Evolutionary conservation across 495 filamentous ascomycete genomes (phyloP).

Genomic region (Aspergillus steynii): DNA sequence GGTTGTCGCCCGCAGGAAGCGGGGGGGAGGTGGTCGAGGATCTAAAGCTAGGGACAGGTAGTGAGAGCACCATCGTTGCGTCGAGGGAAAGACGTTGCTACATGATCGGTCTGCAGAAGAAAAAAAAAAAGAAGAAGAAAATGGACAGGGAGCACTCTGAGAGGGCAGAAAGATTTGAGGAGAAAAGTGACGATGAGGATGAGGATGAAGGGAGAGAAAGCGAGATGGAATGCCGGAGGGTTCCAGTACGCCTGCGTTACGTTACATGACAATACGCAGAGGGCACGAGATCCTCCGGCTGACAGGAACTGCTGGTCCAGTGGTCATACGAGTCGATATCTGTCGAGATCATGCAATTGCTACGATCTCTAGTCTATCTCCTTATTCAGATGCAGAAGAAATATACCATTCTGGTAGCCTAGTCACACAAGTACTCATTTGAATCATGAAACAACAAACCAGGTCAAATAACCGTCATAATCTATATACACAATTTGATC

Average conservation of each 20-base stretch:
- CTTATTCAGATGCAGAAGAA: background rate
- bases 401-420: background rate
- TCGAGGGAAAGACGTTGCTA: constrained; percentile 27
- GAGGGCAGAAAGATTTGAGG: background rate
- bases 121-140: background rate
- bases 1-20: constrained; percentile 22
- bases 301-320: too few relatives aligned
- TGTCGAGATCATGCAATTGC: too few relatives aligned
- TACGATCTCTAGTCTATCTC: too few relatives aligned
- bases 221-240: background rate
- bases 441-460: constrained; percentile 6
- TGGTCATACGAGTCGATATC: too few relatives aligned
- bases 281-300: background rate
- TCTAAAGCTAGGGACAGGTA: constrained; percentile 43
- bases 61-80: constrained; percentile 45
- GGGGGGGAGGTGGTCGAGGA: constrained; percentile 33
- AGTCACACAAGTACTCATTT: background rate
- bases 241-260: background rate
- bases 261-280: constrained; percentile 3
- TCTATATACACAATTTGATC: constrained; percentile 29
- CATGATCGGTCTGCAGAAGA: constrained; percentile 27
- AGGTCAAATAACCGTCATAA: constrained; percentile 10
- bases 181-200: background rate
- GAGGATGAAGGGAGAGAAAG: background rate
- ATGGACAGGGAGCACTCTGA: background rate